These are phyloP conservation scores for Fusarium sp. DNA, from an alignment of 2,329 filamentous ascomycete species.

Conservation along the genomic window DNA sequence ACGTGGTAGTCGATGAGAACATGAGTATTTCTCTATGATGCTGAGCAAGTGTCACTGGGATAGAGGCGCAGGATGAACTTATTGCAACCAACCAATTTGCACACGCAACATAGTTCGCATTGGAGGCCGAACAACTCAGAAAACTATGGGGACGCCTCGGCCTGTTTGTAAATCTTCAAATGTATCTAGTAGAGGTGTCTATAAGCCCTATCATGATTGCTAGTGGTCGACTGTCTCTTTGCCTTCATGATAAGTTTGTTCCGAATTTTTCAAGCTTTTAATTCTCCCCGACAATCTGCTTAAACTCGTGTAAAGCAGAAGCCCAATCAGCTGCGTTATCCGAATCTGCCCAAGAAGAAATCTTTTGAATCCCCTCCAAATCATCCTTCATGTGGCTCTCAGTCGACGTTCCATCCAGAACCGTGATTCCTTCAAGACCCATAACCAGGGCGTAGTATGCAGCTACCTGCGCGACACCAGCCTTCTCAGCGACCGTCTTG, in stretches of 20 bases:
- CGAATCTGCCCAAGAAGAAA: constrained; percentile 55
- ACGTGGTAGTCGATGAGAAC: no score
- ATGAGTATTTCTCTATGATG: no score
- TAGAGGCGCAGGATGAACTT: no score
- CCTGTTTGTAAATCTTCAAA: no score
- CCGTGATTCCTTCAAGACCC: constrained; percentile 53
- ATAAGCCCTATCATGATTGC: no score
- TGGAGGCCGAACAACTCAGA: no score
- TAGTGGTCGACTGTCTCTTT: not conserved
- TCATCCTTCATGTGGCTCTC: constrained; percentile 60
- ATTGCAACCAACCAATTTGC: no score
- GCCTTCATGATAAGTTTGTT: not conserved
- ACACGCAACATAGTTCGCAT: no score
- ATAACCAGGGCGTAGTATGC: constrained; percentile 60
- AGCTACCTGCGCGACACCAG: constrained; percentile 50
- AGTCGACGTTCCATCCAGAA: constrained; percentile 59
- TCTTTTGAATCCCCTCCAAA: constrained; percentile 53
- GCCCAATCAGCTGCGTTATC: constrained; percentile 60
- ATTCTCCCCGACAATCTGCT: constrained; percentile 45
- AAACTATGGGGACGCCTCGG: no score
- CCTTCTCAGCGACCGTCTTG: constrained; percentile 54
- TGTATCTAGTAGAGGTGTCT: no score
- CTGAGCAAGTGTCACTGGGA: no score
- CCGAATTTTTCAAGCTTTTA: not conserved
- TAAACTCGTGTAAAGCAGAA: constrained; percentile 58